Base-by-base conservation (phyloP, 1,139 yeast genomes). In the Yamadazyma trypodendri region DNA sequence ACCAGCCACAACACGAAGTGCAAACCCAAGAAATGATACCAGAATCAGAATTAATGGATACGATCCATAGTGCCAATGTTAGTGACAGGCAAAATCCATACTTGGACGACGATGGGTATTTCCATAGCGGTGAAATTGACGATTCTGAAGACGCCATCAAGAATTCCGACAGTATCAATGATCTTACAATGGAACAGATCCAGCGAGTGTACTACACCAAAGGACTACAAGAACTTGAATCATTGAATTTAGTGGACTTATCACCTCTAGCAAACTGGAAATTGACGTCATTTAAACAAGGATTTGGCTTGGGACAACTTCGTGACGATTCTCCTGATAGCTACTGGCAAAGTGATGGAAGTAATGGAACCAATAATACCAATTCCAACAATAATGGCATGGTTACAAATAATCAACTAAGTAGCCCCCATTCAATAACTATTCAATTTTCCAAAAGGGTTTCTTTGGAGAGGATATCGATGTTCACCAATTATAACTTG, bases 261-360 rank as follows among this genome's bases (percentile, higher is more conserved):
- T 88, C 96, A 1, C 80, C 83, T 8, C 63, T 85, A 22, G 97
- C 95, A 0, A 74, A 82, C 27, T 92, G 98, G 97, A 76, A 81
- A 32, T 79, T 88, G 0, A 85, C 96, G 1, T 83, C 96, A 0
- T 65, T 43, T 51, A 92, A 90, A 50, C 75, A 75, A 15, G 95
- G 92, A 0, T 80, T 70, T 50, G 95, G 94, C 0, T 70, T 88
- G 10, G 64, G 65, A 16, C 84, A 83, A 48, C 67, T 92, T 9
- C 65, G 94, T 24, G 88, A 85, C 38, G 94, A 87, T 52, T 75
- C 81, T 13, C 85, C 95, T 0, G 72, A 75, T 29, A 65, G 82
- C 3, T 90, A 72, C 57, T 94, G 99, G 99, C 98, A 94, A 58
- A 85, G 95, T 36, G 98, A 94, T 58, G 98, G 97, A 2, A 66